These are phyloP conservation scores for Cytospora paraplurivora DNA, from an alignment of 2,329 filamentous ascomycete species.

Conservation along the genomic window DNA sequence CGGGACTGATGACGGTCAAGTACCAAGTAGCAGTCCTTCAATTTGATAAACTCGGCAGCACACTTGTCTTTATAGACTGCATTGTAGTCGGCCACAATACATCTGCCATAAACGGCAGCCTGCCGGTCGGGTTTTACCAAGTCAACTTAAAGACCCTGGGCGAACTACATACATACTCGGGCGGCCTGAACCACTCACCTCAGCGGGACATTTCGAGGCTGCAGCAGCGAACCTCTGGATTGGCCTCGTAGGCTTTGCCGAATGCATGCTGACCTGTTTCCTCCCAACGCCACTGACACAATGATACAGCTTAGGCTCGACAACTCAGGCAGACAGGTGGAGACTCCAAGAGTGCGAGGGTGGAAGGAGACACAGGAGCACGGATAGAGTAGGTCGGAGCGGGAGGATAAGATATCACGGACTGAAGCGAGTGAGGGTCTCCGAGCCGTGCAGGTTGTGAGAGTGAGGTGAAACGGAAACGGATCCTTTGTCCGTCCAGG, in stretches of 20 bases:
- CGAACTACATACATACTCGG: no score
- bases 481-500: not conserved
- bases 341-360: not conserved
- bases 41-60: constrained; percentile 74
- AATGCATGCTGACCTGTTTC: constrained; percentile 22
- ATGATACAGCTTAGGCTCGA: not conserved
- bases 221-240: constrained; percentile 58
- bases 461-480: not conserved
- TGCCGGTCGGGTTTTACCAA: constrained; percentile 42
- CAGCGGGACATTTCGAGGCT: constrained; percentile 56
- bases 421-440: not conserved
- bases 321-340: not conserved
- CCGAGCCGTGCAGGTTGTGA: not conserved
- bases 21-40: constrained; percentile 90
- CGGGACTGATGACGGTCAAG: constrained; percentile 33
- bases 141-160: no score
- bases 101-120: constrained; percentile 88
- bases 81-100: constrained; percentile 87
- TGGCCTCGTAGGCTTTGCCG: constrained; percentile 44
- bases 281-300: not conserved
- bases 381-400: not conserved
- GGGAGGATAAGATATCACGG: not conserved
- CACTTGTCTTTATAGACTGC: constrained; percentile 91
- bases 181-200: constrained; percentile 43
- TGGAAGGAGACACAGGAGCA: not conserved